Percentiles rank a stretch among this genome's conserved stretches.
Conservation (phyloP, 768 basidiomycete genomes). For the Amanita rubescens region DNA sequence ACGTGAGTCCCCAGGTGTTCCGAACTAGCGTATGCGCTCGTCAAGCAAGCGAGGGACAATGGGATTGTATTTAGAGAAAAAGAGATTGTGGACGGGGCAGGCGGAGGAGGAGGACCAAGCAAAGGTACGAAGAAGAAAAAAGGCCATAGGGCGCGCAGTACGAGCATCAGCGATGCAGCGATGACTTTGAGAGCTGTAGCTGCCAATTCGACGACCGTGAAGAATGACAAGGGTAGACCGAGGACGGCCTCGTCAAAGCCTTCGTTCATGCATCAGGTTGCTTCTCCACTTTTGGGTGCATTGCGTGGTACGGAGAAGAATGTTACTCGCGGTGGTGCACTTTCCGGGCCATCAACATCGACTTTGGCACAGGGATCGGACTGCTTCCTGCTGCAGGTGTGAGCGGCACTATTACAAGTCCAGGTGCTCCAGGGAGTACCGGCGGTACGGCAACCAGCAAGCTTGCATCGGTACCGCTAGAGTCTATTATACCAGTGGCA, state of each 20-base stretch:
- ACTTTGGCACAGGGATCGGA: neutral
- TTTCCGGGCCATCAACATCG: neutral
- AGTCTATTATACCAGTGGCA: slow-evolving; percentile 74
- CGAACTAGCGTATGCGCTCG: slow-evolving; percentile 57
- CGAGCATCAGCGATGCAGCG: slow-evolving; percentile 1
- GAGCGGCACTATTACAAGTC: neutral
- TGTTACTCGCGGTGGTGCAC: neutral
- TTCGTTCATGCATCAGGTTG: slow-evolving; percentile 4
- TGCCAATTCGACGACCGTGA: neutral
- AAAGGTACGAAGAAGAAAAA: neutral
- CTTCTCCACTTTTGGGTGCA: slow-evolving; percentile 1
- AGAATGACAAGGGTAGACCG: neutral
- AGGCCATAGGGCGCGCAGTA: neutral
- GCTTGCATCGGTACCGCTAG: slow-evolving; percentile 54
- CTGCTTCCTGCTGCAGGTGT: neutral
- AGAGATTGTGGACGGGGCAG: slow-evolving; percentile 30
- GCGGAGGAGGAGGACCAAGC: neutral
- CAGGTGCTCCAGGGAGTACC: neutral
- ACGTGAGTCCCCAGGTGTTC: slow-evolving; percentile 56
- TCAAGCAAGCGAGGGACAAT: slow-evolving; percentile 61
- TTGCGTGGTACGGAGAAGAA: neutral
- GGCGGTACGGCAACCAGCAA: slow-evolving; percentile 14
- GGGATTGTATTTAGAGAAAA: slow-evolving; percentile 45
- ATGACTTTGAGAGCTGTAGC: slow-evolving; percentile 1
- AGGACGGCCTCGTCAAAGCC: neutral